Base-by-base conservation (phyloP, 2,329 filamentous ascomycete species). In the Colletotrichum trifolii region DNA sequence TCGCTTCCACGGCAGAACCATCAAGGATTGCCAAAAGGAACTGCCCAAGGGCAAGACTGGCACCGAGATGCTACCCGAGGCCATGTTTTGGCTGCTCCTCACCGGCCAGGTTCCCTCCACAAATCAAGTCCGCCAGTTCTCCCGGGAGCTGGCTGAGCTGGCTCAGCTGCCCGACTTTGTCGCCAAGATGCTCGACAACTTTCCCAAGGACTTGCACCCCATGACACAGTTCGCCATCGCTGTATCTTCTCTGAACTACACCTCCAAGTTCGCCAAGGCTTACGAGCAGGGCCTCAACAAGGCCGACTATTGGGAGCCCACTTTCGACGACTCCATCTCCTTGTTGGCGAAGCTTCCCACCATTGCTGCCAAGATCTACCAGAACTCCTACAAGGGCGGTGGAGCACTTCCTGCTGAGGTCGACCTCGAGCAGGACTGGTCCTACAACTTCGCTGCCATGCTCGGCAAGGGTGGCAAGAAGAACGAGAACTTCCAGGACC, bases 1-100 rank as follows among this genome's bases (percentile, higher is more conserved):
- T 76, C 92, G 95, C 69, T 99, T 99, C 86, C 96, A 98, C 78
- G 96, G 96, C 76, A 91, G 91, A 74, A 97, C 94, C 69, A 99
- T 99, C 85, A 97, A 97, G 82, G 95, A 99, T 76, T 99, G 96
- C 83, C 96, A 98, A 77, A 88, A 90, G 71, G 91, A 94, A 78
- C 89, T 98, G 13, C 94, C 96, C 76, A 98, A 97, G 85, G 96
- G 95, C 71, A 93, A 87, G 65, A 88, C 91, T 3, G 93, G 95
- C 73, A 96, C 93, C 6, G 95, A 98, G 82, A 99, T 98, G 96
- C 87, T 98, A 11, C 96, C 96, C 52, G 96, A 99, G 81, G 90
- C 95, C 79, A 99, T 99, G 96, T 99, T 99, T 86, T 99, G 96
- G 96, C 89, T 98, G 46, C 89, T 99, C 54, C 85, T 99, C 71